Evolutionary conservation across 345 rosid genomes (phyloP).

Genomic region (Luvunga scandens): DNA sequence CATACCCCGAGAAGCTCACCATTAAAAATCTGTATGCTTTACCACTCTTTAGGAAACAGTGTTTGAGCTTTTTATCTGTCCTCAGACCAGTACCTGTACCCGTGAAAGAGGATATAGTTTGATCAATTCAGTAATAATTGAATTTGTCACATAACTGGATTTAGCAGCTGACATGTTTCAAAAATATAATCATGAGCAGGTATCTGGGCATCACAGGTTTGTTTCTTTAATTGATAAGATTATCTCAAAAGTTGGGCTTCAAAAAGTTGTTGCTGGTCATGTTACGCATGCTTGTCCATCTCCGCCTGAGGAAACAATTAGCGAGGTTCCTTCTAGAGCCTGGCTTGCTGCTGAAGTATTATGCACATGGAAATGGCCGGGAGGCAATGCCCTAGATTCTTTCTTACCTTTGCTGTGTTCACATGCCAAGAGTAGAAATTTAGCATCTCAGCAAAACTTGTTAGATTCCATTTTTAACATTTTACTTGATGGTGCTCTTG

Average conservation of each 20-base stretch:
- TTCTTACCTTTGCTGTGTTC: slow-evolving; percentile 65
- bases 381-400: slow-evolving; percentile 65
- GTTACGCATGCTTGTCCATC: slow-evolving; percentile 17
- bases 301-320: slow-evolving; percentile 23
- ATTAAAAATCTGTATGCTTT: neutral
- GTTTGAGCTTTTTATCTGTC: neutral
- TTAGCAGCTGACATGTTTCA: slow-evolving; percentile 12
- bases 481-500: slow-evolving; percentile 80
- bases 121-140: neutral
- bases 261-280: slow-evolving; percentile 42
- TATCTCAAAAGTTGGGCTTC: slow-evolving; percentile 57
- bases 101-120: neutral
- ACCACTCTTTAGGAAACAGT: neutral
- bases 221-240: slow-evolving; percentile 70
- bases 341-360: slow-evolving; percentile 92
- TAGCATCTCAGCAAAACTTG: slow-evolving; percentile 30
- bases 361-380: slow-evolving; percentile 96
- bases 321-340: slow-evolving; percentile 46
- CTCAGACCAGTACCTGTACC: neutral
- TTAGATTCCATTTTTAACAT: slow-evolving; percentile 67
- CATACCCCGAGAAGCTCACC: neutral
- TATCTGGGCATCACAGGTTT: slow-evolving; percentile 51
- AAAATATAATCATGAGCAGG: slow-evolving; percentile 37
- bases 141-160: neutral
- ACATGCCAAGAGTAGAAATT: slow-evolving; percentile 44